Evolutionary conservation across 371 early-diverging fungal genomes (phyloP), one percentile per base, ranked within the genome.

Genomic region (Apophysomyces variabilis): DNA sequence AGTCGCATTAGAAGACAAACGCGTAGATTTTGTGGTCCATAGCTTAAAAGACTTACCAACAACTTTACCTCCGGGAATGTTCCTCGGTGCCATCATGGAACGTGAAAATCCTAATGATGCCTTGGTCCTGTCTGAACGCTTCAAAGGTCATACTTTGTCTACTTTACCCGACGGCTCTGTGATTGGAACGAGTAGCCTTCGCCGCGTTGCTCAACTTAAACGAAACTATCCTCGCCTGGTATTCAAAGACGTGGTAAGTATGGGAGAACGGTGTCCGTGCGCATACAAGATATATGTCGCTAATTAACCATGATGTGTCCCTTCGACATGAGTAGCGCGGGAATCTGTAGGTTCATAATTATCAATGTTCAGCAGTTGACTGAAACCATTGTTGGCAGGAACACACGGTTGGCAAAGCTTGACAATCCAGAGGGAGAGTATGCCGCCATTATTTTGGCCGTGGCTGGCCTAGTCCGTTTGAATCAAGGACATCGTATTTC

Each of bases 31-130:
- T 41, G 92, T 97, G 35, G 96, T 96, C 1, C 99, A 99, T 70
- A 92, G 94, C 36, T 84, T 98, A 43, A 99, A 99, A 78, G 99
- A 99, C 75, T 75, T 99, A 58, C 96, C 95, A 4, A 97, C 99
- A n/a, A 85, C 79, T 16, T 73, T 96, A 57, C 95, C 96, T 5
- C 77, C 80, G 0, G 94, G 94, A 62, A 93, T 98, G 91, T 62
- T 70, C 1, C 73, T 99, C 37, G 96, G 90, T 4, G 97, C 96
- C 1, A 87, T 97, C 39, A 62, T 91, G 66, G 85, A 91, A 75
- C 82, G 99, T 35, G 97, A 93, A 68, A 91, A 96, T 72, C 94
- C 96, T 3, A 73, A 91, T 45, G 98, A 99, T 79, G 95, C 92
- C n/a, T 80, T 98, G 18, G 89, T 97, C 37, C 71, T 78, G 43